phyloP scores from a whole-genome alignment of 164 flowering plant genomes.

The Chimonanthus praecox region DNA sequence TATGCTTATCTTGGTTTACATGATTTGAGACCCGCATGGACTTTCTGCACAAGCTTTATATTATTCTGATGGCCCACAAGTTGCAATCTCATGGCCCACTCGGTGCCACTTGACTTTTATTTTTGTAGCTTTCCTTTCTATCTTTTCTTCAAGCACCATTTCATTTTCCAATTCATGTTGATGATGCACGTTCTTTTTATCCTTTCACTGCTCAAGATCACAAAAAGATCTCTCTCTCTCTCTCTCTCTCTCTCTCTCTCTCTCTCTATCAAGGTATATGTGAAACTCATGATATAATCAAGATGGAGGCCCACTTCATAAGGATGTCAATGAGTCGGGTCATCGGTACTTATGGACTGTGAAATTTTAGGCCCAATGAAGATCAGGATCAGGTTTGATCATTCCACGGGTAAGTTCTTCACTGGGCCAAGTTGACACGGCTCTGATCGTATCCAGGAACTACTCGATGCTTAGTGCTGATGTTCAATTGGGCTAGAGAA shows the following conservation, averaged over 20 bases:
- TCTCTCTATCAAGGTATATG: background rate
- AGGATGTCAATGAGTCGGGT: background rate
- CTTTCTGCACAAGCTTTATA: background rate
- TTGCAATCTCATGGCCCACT: too few species aligned
- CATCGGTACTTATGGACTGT: background rate
- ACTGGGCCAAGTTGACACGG: too few species aligned
- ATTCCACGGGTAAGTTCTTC: too few species aligned
- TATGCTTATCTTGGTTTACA: conserved; percentile 1
- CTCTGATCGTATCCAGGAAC: too few species aligned
- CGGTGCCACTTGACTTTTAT: background rate
- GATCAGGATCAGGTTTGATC: background rate
- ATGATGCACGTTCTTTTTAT: background rate
- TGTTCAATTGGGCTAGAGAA: too few species aligned
- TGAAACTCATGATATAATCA: background rate
- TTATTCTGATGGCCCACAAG: background rate
- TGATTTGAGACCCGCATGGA: background rate
- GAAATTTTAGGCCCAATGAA: background rate
- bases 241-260: background rate
- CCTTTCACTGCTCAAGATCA: background rate
- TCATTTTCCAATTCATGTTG: background rate
- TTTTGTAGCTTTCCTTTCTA: background rate
- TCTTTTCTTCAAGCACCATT: background rate
- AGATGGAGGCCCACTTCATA: background rate
- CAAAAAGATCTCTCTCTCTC: background rate
- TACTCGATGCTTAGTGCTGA: too few species aligned